Evolutionary conservation across 805 yeast genomes (phyloP).

Genomic region (Debaryomyces castellii): DNA sequence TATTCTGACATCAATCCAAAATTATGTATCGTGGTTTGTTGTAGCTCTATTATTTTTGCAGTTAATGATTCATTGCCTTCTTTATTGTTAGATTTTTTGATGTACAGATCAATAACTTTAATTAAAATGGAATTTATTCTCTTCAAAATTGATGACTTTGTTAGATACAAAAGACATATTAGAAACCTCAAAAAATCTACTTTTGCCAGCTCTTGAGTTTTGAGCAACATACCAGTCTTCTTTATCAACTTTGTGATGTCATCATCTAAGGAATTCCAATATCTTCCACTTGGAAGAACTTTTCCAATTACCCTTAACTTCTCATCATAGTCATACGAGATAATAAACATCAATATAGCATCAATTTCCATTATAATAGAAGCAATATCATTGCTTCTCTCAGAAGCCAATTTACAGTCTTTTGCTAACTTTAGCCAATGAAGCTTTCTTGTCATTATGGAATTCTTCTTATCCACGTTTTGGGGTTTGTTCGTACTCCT

Average conservation of each 20-base stretch:
- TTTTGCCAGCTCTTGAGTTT: slow-evolving; percentile 1
- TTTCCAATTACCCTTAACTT: slow-evolving; percentile 23
- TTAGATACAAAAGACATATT: slow-evolving; percentile 27
- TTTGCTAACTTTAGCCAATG: slow-evolving; percentile 22
- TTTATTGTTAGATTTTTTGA: slow-evolving; percentile 9
- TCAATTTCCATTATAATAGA: slow-evolving; percentile 27
- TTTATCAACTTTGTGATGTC: slow-evolving; percentile 17
- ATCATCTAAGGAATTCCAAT: slow-evolving; percentile 26
- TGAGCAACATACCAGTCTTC: slow-evolving; percentile 1
- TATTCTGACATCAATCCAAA: slow-evolving; percentile 18
- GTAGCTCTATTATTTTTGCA: slow-evolving; percentile 26
- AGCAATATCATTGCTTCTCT: slow-evolving; percentile 16
- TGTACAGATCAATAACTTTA: slow-evolving; percentile 22
- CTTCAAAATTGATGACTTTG: slow-evolving; percentile 28
- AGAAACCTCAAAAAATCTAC: slow-evolving; percentile 17
- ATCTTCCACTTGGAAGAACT: slow-evolving; percentile 27
- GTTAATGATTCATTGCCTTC: slow-evolving; percentile 11
- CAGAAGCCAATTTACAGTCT: slow-evolving; percentile 12
- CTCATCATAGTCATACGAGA: slow-evolving; percentile 33
- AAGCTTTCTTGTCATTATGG: slow-evolving; percentile 12
- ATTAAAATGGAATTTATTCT: slow-evolving; percentile 27
- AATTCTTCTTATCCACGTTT: slow-evolving; percentile 7
- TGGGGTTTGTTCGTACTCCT: background rate
- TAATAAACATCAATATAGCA: slow-evolving; percentile 22
- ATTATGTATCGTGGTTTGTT: slow-evolving; percentile 25